Evolutionary conservation across 1,284 basidiomycete genomes (phyloP).

Genomic region (Ceratobasidium sp.): DNA sequence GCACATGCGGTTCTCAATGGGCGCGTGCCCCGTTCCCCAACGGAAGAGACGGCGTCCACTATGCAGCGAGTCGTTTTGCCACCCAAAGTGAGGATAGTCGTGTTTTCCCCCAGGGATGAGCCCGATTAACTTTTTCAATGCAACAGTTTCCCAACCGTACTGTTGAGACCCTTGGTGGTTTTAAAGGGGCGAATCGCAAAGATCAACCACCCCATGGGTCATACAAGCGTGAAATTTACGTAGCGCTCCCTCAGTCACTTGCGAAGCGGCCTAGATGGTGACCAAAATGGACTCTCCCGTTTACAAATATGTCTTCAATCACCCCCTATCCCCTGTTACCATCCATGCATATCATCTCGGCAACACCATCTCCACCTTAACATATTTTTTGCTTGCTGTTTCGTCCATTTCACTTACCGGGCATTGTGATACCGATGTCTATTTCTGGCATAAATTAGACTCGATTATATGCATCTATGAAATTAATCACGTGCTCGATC

Average conservation of each 20-base stretch:
- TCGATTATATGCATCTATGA: constrained; percentile 28
- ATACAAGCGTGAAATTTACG: not conserved
- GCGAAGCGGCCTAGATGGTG: constrained; percentile 10
- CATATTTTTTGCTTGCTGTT: not conserved
- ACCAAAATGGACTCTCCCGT: constrained; percentile 44
- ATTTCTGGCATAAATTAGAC: constrained; percentile 13
- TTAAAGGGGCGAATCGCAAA: not conserved
- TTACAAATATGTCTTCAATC: constrained; percentile 28
- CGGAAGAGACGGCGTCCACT: not conserved
- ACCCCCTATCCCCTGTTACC: not conserved
- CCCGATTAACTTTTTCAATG: not conserved
- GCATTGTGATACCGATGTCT: not conserved
- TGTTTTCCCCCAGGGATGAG: not conserved
- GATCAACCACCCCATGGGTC: not conserved
- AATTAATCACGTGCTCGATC: constrained; percentile 23
- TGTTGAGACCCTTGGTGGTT: not conserved
- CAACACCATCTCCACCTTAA: not conserved
- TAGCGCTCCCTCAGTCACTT: not conserved
- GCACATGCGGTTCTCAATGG: not conserved
- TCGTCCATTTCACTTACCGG: not conserved
- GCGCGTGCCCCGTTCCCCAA: not conserved
- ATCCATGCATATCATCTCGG: not conserved
- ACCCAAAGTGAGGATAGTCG: not conserved
- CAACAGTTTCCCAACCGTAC: not conserved
- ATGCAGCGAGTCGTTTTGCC: not conserved